Evolutionary conservation across 805 yeast species (phyloP).

Genomic region (Wickerhamiella qilinensis): DNA sequence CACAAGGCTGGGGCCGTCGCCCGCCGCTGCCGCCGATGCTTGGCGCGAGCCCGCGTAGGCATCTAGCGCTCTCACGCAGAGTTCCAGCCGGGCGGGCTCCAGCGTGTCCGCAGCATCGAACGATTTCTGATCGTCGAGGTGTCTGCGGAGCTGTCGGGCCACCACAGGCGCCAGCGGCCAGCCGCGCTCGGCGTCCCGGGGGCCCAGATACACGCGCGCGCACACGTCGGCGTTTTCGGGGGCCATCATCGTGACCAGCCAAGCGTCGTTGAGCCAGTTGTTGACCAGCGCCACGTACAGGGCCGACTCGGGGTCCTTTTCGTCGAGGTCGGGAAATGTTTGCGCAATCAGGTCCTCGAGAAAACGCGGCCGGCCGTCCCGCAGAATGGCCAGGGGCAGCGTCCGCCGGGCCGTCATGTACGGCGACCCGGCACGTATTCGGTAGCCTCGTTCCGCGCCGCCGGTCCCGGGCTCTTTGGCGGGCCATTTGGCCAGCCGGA

Average conservation of each 20-base stretch:
- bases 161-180: slow-evolving; percentile 10
- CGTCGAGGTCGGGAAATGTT: slow-evolving; percentile 1
- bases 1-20: neutral
- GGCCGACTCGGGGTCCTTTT: neutral
- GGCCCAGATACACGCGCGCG: slow-evolving; percentile 3
- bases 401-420: slow-evolving; percentile 8
- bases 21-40: no score
- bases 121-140: neutral
- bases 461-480: no score
- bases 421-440: slow-evolving; percentile 6
- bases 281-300: slow-evolving; percentile 6
- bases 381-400: slow-evolving; percentile 8
- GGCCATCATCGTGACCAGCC: slow-evolving; percentile 10
- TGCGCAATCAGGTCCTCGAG: slow-evolving; percentile 3
- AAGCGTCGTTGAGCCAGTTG: slow-evolving; percentile 13
- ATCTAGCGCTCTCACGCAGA: slow-evolving; percentile 1
- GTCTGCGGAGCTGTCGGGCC: slow-evolving; percentile 4
- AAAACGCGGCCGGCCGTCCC: slow-evolving; percentile 1
- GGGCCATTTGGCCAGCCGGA: slow-evolving; percentile 8
- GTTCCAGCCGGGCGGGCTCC: neutral
- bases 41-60: no score
- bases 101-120: neutral
- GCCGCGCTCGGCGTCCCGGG: slow-evolving; percentile 3
- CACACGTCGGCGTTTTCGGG: slow-evolving; percentile 1
- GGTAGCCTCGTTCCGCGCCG: no score